These are phyloP conservation scores for Catunica adiposa DNA, from an alignment of 2,329 filamentous ascomycete species.

Conservation along the genomic window DNA sequence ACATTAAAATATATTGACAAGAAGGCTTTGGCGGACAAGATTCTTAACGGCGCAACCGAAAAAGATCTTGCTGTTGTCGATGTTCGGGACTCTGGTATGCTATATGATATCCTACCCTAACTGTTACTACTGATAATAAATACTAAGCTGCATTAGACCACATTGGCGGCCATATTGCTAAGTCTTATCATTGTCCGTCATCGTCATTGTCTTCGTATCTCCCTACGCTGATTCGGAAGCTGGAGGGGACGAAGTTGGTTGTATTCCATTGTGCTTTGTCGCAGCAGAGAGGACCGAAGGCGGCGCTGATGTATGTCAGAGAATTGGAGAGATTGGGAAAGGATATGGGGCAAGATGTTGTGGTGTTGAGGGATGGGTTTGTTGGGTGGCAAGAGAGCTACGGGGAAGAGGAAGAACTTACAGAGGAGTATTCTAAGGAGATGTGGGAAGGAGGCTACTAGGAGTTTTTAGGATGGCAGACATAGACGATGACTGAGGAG, in stretches of 20 bases:
- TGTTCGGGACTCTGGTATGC: conserved; percentile 64
- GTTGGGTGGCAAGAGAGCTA: conserved; percentile 74
- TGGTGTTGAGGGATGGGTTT: conserved; percentile 72
- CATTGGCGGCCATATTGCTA: conserved; percentile 75
- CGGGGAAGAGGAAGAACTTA: conserved; percentile 62
- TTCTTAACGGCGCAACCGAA: conserved; percentile 33
- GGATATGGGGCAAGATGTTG: conserved; percentile 50
- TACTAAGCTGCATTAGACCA: conserved; percentile 59
- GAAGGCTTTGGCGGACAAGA: conserved; percentile 47
- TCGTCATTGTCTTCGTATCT: conserved; percentile 56
- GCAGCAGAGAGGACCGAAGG: conserved; percentile 75
- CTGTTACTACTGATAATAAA: not conserved
- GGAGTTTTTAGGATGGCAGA: too few species aligned
- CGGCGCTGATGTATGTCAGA: conserved; percentile 63
- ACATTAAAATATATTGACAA: conserved; percentile 51
- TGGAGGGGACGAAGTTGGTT: conserved; percentile 64
- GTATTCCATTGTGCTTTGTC: conserved; percentile 90
- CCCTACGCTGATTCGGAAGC: conserved; percentile 64
- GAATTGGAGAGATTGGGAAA: conserved; percentile 3
- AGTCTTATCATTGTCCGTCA: conserved; percentile 60
- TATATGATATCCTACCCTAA: not conserved
- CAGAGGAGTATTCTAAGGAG: conserved; percentile 70
- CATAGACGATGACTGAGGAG: too few species aligned
- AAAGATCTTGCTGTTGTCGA: conserved; percentile 57
- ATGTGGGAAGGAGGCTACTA: conserved; percentile 40